Percentiles rank a stretch among this genome's conserved stretches.
Conservation (phyloP, 192 early-diverging fungal species). For the Backusella australiensis region DNA sequence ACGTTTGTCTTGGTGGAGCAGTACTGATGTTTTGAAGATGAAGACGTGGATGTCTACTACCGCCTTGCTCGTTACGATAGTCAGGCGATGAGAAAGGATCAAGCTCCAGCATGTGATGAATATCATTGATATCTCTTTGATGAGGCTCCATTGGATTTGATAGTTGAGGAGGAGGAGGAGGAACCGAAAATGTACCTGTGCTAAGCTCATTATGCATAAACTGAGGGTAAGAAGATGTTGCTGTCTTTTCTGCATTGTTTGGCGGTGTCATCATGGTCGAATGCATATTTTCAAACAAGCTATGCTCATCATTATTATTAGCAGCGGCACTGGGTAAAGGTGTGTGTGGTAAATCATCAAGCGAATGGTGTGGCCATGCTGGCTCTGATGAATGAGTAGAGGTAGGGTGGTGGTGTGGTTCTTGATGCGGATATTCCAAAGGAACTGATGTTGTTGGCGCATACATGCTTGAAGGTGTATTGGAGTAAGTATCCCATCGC, state of each 20-base stretch:
- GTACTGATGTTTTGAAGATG: neutral
- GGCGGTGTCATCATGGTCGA: neutral
- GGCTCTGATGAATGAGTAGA: neutral
- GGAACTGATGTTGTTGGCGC: neutral
- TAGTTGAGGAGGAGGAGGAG: neutral
- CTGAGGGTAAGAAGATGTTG: neutral
- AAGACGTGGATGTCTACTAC: neutral
- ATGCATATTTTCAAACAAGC: conserved; percentile 2
- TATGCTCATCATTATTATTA: neutral
- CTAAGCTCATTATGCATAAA: conserved; percentile 4
- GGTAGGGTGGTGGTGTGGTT: neutral
- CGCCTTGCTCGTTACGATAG: neutral
- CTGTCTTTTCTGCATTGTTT: neutral
- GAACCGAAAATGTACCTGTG: neutral
- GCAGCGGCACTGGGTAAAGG: neutral
- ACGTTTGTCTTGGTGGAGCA: neutral
- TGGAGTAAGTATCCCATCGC: neutral
- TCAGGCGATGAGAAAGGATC: neutral
- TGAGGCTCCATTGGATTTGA: conserved; percentile 3
- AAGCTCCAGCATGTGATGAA: conserved; percentile 2
- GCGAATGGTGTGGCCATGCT: neutral
- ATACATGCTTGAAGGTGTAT: neutral
- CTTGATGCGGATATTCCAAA: neutral
- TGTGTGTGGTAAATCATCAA: conserved; percentile 3
- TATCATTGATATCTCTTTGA: conserved; percentile 10